A percentile compares a stretch with the other conserved stretches of the same genome.
phyloP scores from a whole-genome alignment of 2,329 filamentous ascomycete species.

The Sporothrix mexicana region DNA sequence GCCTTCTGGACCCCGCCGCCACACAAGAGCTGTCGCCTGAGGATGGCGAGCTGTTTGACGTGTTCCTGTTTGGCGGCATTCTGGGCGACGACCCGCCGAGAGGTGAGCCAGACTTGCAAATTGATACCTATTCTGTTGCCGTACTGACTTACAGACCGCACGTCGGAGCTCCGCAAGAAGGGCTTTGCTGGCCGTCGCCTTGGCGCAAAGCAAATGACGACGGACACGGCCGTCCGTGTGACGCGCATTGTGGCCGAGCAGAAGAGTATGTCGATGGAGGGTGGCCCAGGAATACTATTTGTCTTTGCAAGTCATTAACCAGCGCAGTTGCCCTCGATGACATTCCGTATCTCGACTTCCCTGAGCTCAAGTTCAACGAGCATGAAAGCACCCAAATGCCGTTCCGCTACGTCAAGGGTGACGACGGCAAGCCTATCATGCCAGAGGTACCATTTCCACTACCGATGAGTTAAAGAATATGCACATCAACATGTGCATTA shows the following conservation, averaged over 20 bases:
- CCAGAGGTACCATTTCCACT: slow-evolving; percentile 67
- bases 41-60: slow-evolving; percentile 82
- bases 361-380: slow-evolving; percentile 86
- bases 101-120: slow-evolving; percentile 59
- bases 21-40: slow-evolving; percentile 76
- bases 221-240: slow-evolving; percentile 93
- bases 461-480: not conserved
- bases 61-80: slow-evolving; percentile 95
- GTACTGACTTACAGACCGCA: slow-evolving; percentile 69
- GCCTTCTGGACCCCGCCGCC: slow-evolving; percentile 32
- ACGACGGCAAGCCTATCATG: slow-evolving; percentile 83
- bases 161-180: slow-evolving; percentile 92
- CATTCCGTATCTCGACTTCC: slow-evolving; percentile 83
- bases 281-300: too few species aligned
- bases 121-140: not conserved
- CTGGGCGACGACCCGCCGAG: slow-evolving; percentile 92
- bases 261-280: slow-evolving; percentile 63
- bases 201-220: slow-evolving; percentile 96
- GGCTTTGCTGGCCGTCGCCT: slow-evolving; percentile 87
- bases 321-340: slow-evolving; percentile 73
- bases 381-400: slow-evolving; percentile 97
- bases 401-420: slow-evolving; percentile 87
- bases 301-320: not conserved
- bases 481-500: too few species aligned
- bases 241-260: slow-evolving; percentile 88